Evolutionary conservation across 257 asterid genomes (phyloP).

Genomic region (Primulina huaijiensis): DNA sequence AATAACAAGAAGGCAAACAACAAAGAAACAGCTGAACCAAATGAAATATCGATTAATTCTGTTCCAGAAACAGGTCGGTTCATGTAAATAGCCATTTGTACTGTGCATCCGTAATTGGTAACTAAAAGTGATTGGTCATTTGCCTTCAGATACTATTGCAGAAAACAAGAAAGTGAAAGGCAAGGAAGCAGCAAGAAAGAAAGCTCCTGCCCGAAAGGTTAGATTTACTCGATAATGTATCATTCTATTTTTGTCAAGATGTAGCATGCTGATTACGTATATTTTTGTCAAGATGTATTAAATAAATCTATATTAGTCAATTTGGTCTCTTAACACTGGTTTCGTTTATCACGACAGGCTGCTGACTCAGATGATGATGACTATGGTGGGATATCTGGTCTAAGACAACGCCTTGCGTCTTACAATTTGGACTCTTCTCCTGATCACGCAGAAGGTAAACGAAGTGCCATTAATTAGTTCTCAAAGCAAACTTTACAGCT

Average conservation of each 20-base stretch:
- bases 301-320: neutral
- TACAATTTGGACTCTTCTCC: slow-evolving; percentile 89
- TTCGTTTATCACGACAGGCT: slow-evolving; percentile 38
- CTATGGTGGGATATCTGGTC: slow-evolving; percentile 55
- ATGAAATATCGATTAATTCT: slow-evolving; percentile 50
- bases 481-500: neutral
- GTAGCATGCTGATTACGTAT: neutral
- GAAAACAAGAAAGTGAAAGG: slow-evolving; percentile 62
- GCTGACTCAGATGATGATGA: slow-evolving; percentile 40
- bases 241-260: neutral
- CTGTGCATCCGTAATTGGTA: neutral
- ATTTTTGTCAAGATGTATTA: neutral
- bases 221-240: neutral
- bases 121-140: neutral
- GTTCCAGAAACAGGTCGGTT: slow-evolving; percentile 49
- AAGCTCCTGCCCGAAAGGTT: slow-evolving; percentile 76
- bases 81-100: neutral
- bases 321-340: slow-evolving; percentile 2
- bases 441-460: slow-evolving; percentile 58
- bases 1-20: slow-evolving; percentile 44
- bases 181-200: slow-evolving; percentile 59
- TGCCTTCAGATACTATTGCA: slow-evolving; percentile 37
- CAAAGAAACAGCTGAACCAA: slow-evolving; percentile 42
- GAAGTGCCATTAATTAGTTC: neutral
- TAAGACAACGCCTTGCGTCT: slow-evolving; percentile 78